Percentiles rank a stretch among this genome's conserved stretches.
These are phyloP conservation scores for Chalaropsis ovoidea DNA, from an alignment of 2,329 filamentous ascomycete genomes.

Conservation along the genomic window DNA sequence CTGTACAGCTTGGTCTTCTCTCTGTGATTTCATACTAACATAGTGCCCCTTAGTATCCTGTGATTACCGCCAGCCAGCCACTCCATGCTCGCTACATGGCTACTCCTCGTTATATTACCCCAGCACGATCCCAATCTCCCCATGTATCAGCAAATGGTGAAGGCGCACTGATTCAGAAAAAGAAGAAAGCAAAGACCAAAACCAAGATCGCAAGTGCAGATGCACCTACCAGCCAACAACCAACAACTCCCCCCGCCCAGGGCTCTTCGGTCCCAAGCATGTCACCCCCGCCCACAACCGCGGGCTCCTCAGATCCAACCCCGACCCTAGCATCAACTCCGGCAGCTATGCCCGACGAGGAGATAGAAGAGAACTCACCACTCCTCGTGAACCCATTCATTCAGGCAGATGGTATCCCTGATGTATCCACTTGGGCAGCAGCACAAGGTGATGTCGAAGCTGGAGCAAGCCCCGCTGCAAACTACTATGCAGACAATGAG, in stretches of 20 bases:
- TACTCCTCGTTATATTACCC: slow-evolving; percentile 21
- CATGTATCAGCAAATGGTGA: slow-evolving; percentile 17
- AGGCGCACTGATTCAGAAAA: slow-evolving; percentile 34
- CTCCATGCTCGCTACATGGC: slow-evolving; percentile 53
- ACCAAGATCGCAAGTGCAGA: neutral
- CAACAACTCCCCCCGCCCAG: neutral
- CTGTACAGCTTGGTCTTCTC: neutral
- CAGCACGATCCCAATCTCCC: slow-evolving; percentile 27
- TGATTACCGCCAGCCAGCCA: slow-evolving; percentile 71
- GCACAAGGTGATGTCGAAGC: neutral
- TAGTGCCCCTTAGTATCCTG: slow-evolving; percentile 58
- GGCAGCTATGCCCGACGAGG: neutral
- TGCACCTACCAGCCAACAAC: neutral
- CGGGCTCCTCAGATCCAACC: neutral
- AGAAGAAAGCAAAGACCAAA: slow-evolving; percentile 33
- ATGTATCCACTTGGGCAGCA: neutral
- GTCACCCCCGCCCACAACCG: neutral
- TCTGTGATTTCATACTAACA: neutral
- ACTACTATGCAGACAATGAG: slow-evolving; percentile 31
- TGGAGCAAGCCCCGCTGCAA: neutral
- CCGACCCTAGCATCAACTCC: neutral
- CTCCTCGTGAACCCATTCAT: slow-evolving; percentile 20
- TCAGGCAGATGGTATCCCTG: slow-evolving; percentile 14
- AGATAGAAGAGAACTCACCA: slow-evolving; percentile 4
- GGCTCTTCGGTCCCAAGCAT: neutral